Evolutionary conservation across 2,329 filamentous ascomycete genomes (phyloP).

Genomic region (Penicillium sp.): DNA sequence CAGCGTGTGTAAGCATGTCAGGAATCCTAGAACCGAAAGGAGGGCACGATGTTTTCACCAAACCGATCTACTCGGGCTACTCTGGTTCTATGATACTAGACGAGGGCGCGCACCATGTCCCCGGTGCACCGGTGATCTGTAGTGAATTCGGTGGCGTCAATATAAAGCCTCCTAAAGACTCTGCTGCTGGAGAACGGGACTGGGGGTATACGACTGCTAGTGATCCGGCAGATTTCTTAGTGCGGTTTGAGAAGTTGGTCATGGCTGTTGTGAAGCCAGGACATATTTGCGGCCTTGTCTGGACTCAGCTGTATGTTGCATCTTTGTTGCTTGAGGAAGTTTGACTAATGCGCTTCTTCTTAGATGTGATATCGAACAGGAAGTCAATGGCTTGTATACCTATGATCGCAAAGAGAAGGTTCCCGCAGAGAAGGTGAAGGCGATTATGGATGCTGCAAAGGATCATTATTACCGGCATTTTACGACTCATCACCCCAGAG

Average conservation of each 20-base stretch:
- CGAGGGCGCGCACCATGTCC: slow-evolving; percentile 51
- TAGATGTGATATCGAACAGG: slow-evolving; percentile 62
- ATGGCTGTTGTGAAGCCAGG: slow-evolving; percentile 58
- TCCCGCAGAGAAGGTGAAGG: slow-evolving; percentile 56
- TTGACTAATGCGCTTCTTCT: background rate
- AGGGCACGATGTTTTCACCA: slow-evolving; percentile 56
- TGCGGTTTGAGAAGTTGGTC: slow-evolving; percentile 58
- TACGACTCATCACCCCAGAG: slow-evolving; percentile 16
- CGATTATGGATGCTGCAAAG: slow-evolving; percentile 56
- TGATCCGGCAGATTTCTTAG: slow-evolving; percentile 59
- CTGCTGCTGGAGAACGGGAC: slow-evolving; percentile 47
- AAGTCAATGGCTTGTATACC: slow-evolving; percentile 66
- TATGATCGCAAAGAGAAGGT: slow-evolving; percentile 63
- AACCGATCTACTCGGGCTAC: slow-evolving; percentile 38
- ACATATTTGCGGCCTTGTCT: slow-evolving; percentile 62
- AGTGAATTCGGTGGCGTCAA: slow-evolving; percentile 69
- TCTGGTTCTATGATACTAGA: slow-evolving; percentile 43
- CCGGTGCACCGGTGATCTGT: slow-evolving; percentile 62
- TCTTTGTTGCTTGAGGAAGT: background rate
- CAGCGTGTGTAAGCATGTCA: slow-evolving; percentile 53
- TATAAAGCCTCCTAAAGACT: slow-evolving; percentile 53
- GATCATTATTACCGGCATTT: slow-evolving; percentile 45
- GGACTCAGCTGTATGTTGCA: slow-evolving; percentile 57
- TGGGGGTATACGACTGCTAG: slow-evolving; percentile 69
- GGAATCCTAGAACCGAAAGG: slow-evolving; percentile 56